Evolutionary conservation across 2,329 filamentous ascomycete genomes (phyloP).

Genomic region (Aureobasidium namibiae): DNA sequence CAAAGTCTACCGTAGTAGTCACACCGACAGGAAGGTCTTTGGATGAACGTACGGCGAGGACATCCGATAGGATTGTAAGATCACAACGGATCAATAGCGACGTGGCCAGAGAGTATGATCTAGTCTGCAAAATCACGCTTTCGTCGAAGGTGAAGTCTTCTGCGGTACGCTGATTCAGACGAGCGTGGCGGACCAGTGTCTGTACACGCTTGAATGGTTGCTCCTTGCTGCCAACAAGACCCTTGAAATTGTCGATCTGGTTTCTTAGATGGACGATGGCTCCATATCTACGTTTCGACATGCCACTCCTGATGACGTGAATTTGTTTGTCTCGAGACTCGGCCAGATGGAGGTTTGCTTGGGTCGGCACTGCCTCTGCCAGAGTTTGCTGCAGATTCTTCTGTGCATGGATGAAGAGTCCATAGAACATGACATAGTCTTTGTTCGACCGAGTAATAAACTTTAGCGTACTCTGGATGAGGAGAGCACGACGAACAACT

Average conservation of each 20-base stretch:
- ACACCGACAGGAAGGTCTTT: background rate
- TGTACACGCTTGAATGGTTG: conserved; percentile 43
- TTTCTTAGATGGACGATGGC: background rate
- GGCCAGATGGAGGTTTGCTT: background rate
- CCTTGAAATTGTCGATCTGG: conserved; percentile 20
- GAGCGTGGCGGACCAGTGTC: conserved; percentile 36
- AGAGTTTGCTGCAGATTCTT: background rate
- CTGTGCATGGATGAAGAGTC: background rate
- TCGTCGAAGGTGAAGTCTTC: conserved; percentile 25
- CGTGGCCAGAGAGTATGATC: conserved; percentile 33
- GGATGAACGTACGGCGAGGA: conserved; percentile 23
- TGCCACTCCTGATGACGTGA: background rate
- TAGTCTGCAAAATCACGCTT: conserved; percentile 22
- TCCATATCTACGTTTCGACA: background rate
- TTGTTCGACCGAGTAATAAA: conserved; percentile 49
- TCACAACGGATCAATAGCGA: conserved; percentile 44
- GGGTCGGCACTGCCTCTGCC: background rate
- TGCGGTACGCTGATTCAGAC: conserved; percentile 22
- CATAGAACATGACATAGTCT: conserved; percentile 13
- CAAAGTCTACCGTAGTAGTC: conserved; percentile 26
- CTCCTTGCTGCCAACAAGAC: conserved; percentile 35
- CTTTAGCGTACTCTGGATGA: conserved; percentile 58
- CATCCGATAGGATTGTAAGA: conserved; percentile 38
- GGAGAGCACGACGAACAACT: conserved; percentile 49
- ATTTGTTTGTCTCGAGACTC: background rate